A percentile compares a stretch with the other conserved stretches of the same genome.
These are phyloP conservation scores for Physcomitrium patens DNA, from an alignment of 225 moss, liverwort and hornwort species.

Conservation along the genomic window DNA sequence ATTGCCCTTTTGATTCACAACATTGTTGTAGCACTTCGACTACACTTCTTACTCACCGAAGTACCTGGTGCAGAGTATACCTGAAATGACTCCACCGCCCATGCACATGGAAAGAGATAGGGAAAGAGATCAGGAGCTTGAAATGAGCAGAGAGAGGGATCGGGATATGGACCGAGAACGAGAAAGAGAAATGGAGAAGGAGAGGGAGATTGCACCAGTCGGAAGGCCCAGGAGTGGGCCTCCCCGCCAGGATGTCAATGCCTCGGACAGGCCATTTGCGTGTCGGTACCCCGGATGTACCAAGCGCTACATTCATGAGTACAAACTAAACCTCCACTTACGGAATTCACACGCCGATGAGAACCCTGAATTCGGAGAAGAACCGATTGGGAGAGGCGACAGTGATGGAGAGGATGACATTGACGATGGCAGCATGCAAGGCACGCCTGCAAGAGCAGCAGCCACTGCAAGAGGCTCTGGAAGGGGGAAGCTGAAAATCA, in stretches of 20 bases:
- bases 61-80: conserved; percentile 61
- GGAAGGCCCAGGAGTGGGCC: conserved; percentile 33
- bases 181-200: conserved; percentile 49
- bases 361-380: conserved; percentile 46
- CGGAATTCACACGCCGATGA: conserved; percentile 77
- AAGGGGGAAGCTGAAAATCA: conserved; percentile 71
- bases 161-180: conserved; percentile 45
- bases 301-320: conserved; percentile 93
- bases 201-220: conserved; percentile 40
- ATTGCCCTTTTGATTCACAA: too few species aligned
- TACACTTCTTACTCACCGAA: conserved; percentile 19
- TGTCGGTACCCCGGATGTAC: conserved; percentile 87
- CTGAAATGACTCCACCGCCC: conserved; percentile 73
- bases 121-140: conserved; percentile 49
- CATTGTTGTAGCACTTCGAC: not conserved
- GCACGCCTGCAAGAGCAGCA: conserved; percentile 44
- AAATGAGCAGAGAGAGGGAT: conserved; percentile 41
- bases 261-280: conserved; percentile 74
- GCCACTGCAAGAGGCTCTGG: conserved; percentile 55
- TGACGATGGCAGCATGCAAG: conserved; percentile 69
- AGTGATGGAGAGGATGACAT: conserved; percentile 81
- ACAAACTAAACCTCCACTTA: conserved; percentile 92
- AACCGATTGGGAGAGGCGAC: conserved; percentile 47
- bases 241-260: conserved; percentile 30
- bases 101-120: conserved; percentile 48